Evolutionary conservation across 768 basidiomycete species (phyloP), one percentile per base, ranked within the genome.

Genomic region (Tulasnella sp.): DNA sequence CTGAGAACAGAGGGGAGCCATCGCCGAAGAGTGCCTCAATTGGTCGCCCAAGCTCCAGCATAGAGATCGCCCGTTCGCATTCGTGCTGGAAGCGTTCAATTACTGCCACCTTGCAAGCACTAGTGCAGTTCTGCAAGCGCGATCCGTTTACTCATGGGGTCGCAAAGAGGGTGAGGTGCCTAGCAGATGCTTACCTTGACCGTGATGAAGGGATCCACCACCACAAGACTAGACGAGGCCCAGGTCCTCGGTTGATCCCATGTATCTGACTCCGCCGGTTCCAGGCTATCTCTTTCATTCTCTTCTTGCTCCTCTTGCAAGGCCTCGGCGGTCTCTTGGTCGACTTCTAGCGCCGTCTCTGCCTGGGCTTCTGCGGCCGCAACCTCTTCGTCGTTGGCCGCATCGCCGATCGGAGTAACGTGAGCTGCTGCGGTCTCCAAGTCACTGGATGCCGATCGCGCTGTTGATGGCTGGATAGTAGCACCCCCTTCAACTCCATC

Each of bases 151-250:
- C n/a, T 48, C 23, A 44, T 24, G n/a, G 43, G 2, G 17, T 49
- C 13, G 45, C 19, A 7, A 11, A 48, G 27, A 48, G 27, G n/a
- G n/a, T 23, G n/a, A 19, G 26, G 24, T 29, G 47, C n/a, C n/a
- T n/a, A n/a, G n/a, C n/a, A n/a, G 2, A 15, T 13, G 50, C 63
- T 41, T 50, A 75, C 76, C 72, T 73, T 76, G 32, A 61, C 66
- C 19, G 61, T 65, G 49, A 76, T 69, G 65, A 78, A 78, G 0
- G 77, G 77, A 64, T 77, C 76, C 24, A 68, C 67, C 43, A 76
- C 70, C 58, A 66, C 68, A 42, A 69, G 64, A 4, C 45, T 32
- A 21, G 44, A 51, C 3, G 2, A 7, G n/a, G 23, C 30, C 58
- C 45, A 59, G 38, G 47, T 47, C 3, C 30, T 41, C 23, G 45